A percentile compares a stretch with the other conserved stretches of the same genome.
These are phyloP conservation scores for Nemania sp. DNA, from an alignment of 2,329 filamentous ascomycete genomes.

Conservation along the genomic window DNA sequence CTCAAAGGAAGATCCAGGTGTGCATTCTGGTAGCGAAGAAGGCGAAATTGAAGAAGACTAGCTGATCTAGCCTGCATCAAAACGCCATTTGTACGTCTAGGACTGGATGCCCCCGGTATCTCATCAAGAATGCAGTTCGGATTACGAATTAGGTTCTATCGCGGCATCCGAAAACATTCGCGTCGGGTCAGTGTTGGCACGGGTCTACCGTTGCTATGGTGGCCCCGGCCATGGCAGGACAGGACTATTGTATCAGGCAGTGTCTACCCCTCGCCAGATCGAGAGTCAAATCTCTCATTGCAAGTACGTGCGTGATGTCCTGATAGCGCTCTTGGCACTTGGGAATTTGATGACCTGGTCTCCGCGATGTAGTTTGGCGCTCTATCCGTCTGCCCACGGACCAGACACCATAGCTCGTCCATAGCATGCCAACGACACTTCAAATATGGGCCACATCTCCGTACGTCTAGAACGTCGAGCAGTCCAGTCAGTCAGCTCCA, in stretches of 20 bases:
- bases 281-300: slow-evolving; percentile 9
- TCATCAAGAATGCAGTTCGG: slow-evolving; percentile 11
- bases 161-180: not conserved
- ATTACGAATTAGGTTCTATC: slow-evolving; percentile 9
- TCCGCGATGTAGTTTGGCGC: slow-evolving; percentile 30
- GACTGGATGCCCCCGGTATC: slow-evolving; percentile 8
- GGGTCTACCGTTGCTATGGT: no score
- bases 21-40: slow-evolving; percentile 91
- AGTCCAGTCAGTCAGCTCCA: slow-evolving; percentile 5
- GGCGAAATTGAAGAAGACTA: slow-evolving; percentile 92
- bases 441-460: slow-evolving; percentile 12
- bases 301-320: slow-evolving; percentile 37
- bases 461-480: slow-evolving; percentile 23
- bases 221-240: no score
- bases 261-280: slow-evolving; percentile 2
- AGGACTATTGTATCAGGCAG: slow-evolving; percentile 1
- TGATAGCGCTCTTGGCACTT: slow-evolving; percentile 31
- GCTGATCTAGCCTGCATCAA: slow-evolving; percentile 16
- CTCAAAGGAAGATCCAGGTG: slow-evolving; percentile 58
- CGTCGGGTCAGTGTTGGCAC: not conserved
- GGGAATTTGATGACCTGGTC: slow-evolving; percentile 34
- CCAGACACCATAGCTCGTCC: slow-evolving; percentile 1
- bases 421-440: not conserved
- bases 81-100: slow-evolving; percentile 14
- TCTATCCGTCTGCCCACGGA: slow-evolving; percentile 1